Conservation (phyloP, 2,329 filamentous ascomycete species). For the Coniochaeta pulveracea region DNA sequence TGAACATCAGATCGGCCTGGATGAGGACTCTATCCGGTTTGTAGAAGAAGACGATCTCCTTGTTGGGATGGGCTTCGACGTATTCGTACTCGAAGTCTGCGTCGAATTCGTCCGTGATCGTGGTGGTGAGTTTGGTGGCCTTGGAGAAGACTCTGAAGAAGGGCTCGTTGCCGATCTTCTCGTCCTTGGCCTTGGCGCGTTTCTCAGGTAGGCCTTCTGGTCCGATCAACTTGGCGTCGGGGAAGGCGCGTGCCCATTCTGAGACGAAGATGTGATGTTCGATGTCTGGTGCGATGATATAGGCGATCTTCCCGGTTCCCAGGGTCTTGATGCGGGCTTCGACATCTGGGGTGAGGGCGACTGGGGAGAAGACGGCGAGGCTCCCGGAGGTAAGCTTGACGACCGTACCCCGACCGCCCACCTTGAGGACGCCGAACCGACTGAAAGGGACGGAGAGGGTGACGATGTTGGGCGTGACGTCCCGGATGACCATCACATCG, state of each 20-base stretch:
- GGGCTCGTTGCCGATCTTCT: constrained; percentile 38
- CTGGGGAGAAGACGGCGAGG: constrained; percentile 85
- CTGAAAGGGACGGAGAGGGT: constrained; percentile 77
- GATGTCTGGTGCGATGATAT: constrained; percentile 78
- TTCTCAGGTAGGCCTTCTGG: constrained; percentile 78
- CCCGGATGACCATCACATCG: constrained; percentile 81
- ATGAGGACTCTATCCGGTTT: constrained; percentile 70
- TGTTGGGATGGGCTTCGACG: constrained; percentile 67
- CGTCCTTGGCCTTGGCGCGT: constrained; percentile 49
- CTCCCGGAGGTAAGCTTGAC: constrained; percentile 68
- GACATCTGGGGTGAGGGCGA: constrained; percentile 69
- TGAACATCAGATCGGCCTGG: constrained; percentile 86
- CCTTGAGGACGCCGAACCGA: constrained; percentile 66
- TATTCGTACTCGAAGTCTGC: constrained; percentile 79
- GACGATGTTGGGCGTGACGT: constrained; percentile 66
- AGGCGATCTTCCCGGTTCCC: constrained; percentile 56
- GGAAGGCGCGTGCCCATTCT: constrained; percentile 72
- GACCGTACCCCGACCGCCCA: constrained; percentile 81
- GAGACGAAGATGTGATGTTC: constrained; percentile 94
- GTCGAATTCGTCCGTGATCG: constrained; percentile 69
- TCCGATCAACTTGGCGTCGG: constrained; percentile 67
- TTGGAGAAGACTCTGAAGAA: constrained; percentile 64
- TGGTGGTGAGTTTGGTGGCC: constrained; percentile 34
- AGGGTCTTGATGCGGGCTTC: constrained; percentile 51
- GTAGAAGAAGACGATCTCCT: constrained; percentile 81